Evolutionary conservation across 352 stramenopile genomes (phyloP).

Genomic region (Pythium periplocum): DNA sequence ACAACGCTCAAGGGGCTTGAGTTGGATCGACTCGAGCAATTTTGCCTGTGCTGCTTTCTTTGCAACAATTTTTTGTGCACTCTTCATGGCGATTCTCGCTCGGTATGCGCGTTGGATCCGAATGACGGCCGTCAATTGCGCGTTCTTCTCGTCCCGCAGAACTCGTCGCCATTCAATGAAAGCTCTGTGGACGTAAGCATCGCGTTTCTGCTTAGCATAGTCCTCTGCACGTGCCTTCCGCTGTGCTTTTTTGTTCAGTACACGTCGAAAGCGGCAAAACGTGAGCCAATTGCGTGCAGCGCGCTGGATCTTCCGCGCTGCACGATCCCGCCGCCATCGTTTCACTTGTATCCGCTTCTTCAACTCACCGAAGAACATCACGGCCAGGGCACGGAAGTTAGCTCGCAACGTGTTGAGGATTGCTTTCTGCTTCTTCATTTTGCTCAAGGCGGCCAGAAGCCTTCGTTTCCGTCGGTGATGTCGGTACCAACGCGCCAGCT

Average conservation of each 20-base stretch:
- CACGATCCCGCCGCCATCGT: constrained; percentile 27
- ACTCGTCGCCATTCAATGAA: constrained; percentile 13
- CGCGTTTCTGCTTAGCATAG: constrained; percentile 7
- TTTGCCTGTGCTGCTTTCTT: constrained; percentile 46
- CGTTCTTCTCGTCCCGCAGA: constrained; percentile 8
- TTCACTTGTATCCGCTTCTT: constrained; percentile 25
- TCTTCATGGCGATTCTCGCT: constrained; percentile 28
- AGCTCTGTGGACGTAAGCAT: background rate
- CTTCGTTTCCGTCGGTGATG: constrained; percentile 15
- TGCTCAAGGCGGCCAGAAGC: constrained; percentile 23
- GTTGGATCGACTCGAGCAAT: constrained; percentile 34
- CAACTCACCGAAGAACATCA: constrained; percentile 43
- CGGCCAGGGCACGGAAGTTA: constrained; percentile 36
- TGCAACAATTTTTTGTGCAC: constrained; percentile 33
- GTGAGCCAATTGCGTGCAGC: constrained; percentile 34
- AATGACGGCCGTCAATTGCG: constrained; percentile 6
- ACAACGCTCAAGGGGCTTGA: constrained; percentile 51
- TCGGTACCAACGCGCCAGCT: constrained; percentile 43
- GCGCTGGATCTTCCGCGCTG: constrained; percentile 45
- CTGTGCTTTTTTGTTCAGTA: constrained; percentile 26
- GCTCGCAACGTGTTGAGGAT: constrained; percentile 35
- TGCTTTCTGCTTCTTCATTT: constrained; percentile 27
- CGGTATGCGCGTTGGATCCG: constrained; percentile 49
- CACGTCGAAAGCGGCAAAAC: constrained; percentile 33
- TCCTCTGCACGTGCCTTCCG: constrained; percentile 2